These are phyloP conservation scores for Nitzschia inconspicua DNA, from an alignment of 108 stramenopile species.

Conservation along the genomic window DNA sequence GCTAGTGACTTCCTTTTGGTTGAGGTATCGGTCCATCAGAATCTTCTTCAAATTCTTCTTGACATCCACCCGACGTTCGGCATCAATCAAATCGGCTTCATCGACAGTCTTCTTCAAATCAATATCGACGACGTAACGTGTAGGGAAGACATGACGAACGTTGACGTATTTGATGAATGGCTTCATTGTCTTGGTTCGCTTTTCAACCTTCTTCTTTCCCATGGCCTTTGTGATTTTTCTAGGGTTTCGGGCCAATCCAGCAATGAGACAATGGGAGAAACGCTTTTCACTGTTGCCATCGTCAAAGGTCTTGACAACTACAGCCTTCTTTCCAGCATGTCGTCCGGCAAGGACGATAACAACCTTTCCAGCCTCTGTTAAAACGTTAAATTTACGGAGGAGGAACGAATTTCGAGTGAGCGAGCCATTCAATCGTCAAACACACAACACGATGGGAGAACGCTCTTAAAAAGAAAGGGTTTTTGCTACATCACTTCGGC, in stretches of 20 bases:
- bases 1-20: conserved; percentile 87
- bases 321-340: conserved; percentile 99
- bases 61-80: conserved; percentile 73
- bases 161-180: conserved; percentile 99
- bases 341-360: conserved; percentile 98
- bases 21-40: conserved; percentile 91
- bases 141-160: conserved; percentile 99
- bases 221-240: conserved; percentile 97
- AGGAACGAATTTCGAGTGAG: no score
- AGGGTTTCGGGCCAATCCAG: conserved; percentile 94
- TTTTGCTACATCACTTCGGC: no score
- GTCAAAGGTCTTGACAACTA: conserved; percentile 98
- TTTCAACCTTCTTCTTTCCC: conserved; percentile 95
- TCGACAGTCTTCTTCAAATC: conserved; percentile 94
- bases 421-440: no score
- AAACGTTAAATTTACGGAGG: conserved; percentile 4
- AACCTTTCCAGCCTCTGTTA: conserved; percentile 93
- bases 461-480: no score
- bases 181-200: conserved; percentile 93
- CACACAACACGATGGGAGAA: no score
- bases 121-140: conserved; percentile 96
- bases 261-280: conserved; percentile 97
- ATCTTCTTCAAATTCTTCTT: conserved; percentile 96
- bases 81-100: conserved; percentile 84
- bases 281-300: conserved; percentile 91